A percentile compares a stretch with the other conserved stretches of the same genome.
Conservation (phyloP, 202 grass and related monocot species). For the Eragrostis tef region DNA sequence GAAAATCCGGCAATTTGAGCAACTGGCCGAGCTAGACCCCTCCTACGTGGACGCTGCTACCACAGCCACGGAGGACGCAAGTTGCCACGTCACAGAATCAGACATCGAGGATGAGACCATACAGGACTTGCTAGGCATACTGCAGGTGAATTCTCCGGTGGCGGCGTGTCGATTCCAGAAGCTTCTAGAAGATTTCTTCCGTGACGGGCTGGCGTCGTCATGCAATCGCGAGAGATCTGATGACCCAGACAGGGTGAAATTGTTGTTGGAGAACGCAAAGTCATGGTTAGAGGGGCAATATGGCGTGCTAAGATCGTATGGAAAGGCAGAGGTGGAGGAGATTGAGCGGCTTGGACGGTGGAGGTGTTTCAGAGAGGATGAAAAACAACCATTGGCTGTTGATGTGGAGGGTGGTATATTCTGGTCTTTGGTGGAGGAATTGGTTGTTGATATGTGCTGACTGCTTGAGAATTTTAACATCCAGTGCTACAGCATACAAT, state of each 20-base stretch:
- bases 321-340: conserved; percentile 45
- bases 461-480: background rate
- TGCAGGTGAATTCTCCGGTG: background rate
- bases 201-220: conserved; percentile 17
- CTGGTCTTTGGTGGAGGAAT: conserved; percentile 55
- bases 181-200: conserved; percentile 70
- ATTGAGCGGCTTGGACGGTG: conserved; percentile 55
- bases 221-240: background rate
- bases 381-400: conserved; percentile 18
- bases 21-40: conserved; percentile 58
- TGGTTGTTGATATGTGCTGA: conserved; percentile 40
- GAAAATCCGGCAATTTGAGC: conserved; percentile 70
- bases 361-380: conserved; percentile 56
- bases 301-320: background rate
- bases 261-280: conserved; percentile 43
- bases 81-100: conserved; percentile 18
- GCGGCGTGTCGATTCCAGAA: conserved; percentile 41
- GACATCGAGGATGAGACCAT: background rate
- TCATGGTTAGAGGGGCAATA: conserved; percentile 49
- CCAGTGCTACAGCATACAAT: background rate
- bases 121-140: conserved; percentile 38
- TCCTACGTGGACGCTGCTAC: conserved; percentile 52
- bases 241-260: background rate
- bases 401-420: conserved; percentile 57
- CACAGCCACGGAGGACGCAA: conserved; percentile 30